Percentiles rank a stretch among this genome's conserved stretches.
Evolutionary conservation across 2,329 filamentous ascomycete genomes (phyloP).

Genomic region (Trichothecium sympodiale): DNA sequence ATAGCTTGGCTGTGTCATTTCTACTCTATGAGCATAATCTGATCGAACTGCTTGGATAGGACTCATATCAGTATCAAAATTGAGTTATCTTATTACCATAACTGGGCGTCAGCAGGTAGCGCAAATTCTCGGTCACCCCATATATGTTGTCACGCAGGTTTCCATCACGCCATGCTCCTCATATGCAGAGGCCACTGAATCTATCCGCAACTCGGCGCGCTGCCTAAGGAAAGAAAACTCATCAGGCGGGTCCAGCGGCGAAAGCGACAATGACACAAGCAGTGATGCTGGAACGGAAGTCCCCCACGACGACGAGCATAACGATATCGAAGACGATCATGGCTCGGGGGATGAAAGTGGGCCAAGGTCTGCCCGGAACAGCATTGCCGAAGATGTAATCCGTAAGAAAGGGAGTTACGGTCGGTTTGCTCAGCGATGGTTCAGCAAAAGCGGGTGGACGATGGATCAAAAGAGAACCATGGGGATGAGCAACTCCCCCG

Average conservation of each 20-base stretch:
- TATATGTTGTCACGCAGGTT: constrained; percentile 84
- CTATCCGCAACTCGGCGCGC: constrained; percentile 51
- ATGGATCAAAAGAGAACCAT: constrained; percentile 58
- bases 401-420: constrained; percentile 74
- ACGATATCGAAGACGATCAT: constrained; percentile 26
- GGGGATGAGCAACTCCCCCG: constrained; percentile 45
- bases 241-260: constrained; percentile 28
- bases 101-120: constrained; percentile 81
- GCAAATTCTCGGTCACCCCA: constrained; percentile 66
- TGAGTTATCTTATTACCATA: constrained; percentile 79
- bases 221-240: constrained; percentile 24
- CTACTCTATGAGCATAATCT: constrained; percentile 4
- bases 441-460: constrained; percentile 74
- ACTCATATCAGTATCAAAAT: constrained; percentile 68
- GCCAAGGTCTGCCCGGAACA: constrained; percentile 34
- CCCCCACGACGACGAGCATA: constrained; percentile 23
- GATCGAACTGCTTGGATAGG: constrained; percentile 38
- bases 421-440: constrained; percentile 83
- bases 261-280: constrained; percentile 24
- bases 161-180: constrained; percentile 81
- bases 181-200: constrained; percentile 59
- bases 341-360: constrained; percentile 20
- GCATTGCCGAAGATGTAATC: constrained; percentile 82
- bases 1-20: not conserved
- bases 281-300: constrained; percentile 35